Base-by-base conservation (phyloP, 164 flowering plant species). In the Magnolia kwangsiensis region DNA sequence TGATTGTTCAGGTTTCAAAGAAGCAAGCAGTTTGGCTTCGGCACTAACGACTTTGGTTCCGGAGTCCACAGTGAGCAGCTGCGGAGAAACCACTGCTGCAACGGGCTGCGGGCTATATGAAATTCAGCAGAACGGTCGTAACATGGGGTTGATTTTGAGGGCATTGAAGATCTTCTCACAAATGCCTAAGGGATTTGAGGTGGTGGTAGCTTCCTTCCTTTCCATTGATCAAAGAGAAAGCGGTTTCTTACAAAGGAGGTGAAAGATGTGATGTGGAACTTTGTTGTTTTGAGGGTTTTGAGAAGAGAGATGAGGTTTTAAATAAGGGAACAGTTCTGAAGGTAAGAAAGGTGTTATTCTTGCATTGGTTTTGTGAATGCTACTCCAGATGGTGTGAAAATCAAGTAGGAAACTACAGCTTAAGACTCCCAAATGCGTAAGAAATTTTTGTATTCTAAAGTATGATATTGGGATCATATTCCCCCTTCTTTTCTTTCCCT, bases 121-220 rank as follows among this genome's bases (percentile, higher is more conserved):
- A 29, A 68, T 68, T 19, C 49, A 9, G 18, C 71, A 50, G 2
- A 68, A 29, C 50, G 71, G 50, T 18, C 10, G 29, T 4, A 68
- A 31, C 8, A 19, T 31, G 50, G 50, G 20, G 29, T 23, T 8
- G 50, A 68, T 14, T 31, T 68, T 68, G 50, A 68, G 49, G 45
- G 71, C 50, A 27, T 68, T 31, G 71, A 68, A 68, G 3, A 68
- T 5, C 71, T 68, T 68, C 50, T 68, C 50, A 68, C 71, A 68
- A 0, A 68, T 68, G 49, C 50, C 71, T 8, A 31, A 29, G 7
- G 50, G 71, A 11, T 55, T 55, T 7, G 19, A 13, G 7, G 71
- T 14, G 21, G 23, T n/a, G 8, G 16, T 29, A 68, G 50, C 71
- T 29, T 31, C 50, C 71, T 31, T 29, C 71, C 20, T 68, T 29